A percentile compares a stretch with the other conserved stretches of the same genome.
Conservation (phyloP, 192 early-diverging fungal genomes). For the Coemansia guatemalensis region DNA sequence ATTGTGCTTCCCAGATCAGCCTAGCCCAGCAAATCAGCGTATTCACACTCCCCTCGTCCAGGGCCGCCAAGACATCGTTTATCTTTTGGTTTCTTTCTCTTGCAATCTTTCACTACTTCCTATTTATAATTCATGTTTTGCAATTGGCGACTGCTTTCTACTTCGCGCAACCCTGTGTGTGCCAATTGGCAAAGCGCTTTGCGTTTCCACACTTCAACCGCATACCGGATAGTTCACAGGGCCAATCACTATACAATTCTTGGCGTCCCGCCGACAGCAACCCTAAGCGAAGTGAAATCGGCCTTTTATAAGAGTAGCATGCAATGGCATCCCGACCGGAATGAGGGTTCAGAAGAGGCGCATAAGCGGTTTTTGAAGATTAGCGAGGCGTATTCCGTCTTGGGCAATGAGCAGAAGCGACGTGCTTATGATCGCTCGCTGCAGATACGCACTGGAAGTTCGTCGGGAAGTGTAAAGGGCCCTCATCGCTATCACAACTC, state of each 20-base stretch:
- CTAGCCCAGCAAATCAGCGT: background rate
- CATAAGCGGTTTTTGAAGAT: constrained; percentile 73
- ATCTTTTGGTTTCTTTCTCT: background rate
- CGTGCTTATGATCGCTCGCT: constrained; percentile 74
- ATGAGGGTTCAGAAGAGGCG: constrained; percentile 66
- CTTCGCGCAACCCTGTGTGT: background rate
- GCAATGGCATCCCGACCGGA: constrained; percentile 81
- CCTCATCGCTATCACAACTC: constrained; percentile 24
- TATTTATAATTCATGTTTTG: constrained; percentile 6
- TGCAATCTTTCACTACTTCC: background rate
- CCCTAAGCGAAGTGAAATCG: constrained; percentile 37
- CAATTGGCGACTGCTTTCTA: background rate
- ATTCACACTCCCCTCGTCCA: background rate
- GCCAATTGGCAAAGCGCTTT: background rate
- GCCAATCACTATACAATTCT: constrained; percentile 41
- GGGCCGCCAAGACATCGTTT: too few relatives aligned
- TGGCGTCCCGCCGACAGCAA: constrained; percentile 27
- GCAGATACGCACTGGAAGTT: constrained; percentile 14
- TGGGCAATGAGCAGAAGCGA: constrained; percentile 69
- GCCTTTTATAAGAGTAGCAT: constrained; percentile 57
- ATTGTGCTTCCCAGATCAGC: background rate
- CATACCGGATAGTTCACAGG: constrained; percentile 20
- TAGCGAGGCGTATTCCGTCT: constrained; percentile 82
- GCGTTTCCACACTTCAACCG: constrained; percentile 19
- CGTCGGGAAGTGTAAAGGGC: constrained; percentile 1